These are phyloP conservation scores for Sporormia fimetaria DNA, from an alignment of 495 filamentous ascomycete species.

Conservation along the genomic window DNA sequence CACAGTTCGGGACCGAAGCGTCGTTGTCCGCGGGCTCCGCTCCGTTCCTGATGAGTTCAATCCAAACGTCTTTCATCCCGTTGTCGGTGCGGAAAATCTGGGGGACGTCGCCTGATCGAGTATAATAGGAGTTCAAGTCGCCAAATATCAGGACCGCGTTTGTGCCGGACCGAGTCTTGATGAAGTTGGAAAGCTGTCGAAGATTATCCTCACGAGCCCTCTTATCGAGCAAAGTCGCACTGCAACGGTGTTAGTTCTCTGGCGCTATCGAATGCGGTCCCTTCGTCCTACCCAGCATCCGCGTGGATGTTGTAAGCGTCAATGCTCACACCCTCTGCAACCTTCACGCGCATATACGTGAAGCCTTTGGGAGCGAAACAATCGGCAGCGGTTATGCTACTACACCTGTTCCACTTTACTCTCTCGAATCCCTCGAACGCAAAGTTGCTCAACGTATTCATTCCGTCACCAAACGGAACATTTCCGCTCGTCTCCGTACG, in stretches of 20 bases:
- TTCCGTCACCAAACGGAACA: slow-evolving; percentile 47
- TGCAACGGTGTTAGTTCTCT: neutral
- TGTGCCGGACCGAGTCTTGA: slow-evolving; percentile 40
- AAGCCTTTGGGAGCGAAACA: slow-evolving; percentile 58
- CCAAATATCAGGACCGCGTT: slow-evolving; percentile 51
- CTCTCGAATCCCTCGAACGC: slow-evolving; percentile 45
- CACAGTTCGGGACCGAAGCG: slow-evolving; percentile 32
- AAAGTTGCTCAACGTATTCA: slow-evolving; percentile 50
- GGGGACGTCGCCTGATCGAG: slow-evolving; percentile 40
- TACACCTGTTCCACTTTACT: slow-evolving; percentile 46
- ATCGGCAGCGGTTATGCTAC: slow-evolving; percentile 40
- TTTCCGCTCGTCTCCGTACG: slow-evolving; percentile 50
- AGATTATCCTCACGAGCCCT: slow-evolving; percentile 44
- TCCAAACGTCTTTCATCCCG: slow-evolving; percentile 42
- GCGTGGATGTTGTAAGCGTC: slow-evolving; percentile 54
- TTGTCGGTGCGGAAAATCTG: slow-evolving; percentile 29
- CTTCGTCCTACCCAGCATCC: slow-evolving; percentile 40
- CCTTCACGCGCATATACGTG: slow-evolving; percentile 44
- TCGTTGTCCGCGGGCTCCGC: slow-evolving; percentile 36
- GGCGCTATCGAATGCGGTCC: neutral
- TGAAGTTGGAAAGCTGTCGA: slow-evolving; percentile 44
- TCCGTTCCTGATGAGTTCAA: slow-evolving; percentile 38
- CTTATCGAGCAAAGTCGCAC: slow-evolving; percentile 37
- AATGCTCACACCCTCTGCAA: slow-evolving; percentile 40
- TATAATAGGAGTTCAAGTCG: slow-evolving; percentile 50